Conservation (phyloP, 2,329 filamentous ascomycete species). For the Hypocrella siamensis region DNA sequence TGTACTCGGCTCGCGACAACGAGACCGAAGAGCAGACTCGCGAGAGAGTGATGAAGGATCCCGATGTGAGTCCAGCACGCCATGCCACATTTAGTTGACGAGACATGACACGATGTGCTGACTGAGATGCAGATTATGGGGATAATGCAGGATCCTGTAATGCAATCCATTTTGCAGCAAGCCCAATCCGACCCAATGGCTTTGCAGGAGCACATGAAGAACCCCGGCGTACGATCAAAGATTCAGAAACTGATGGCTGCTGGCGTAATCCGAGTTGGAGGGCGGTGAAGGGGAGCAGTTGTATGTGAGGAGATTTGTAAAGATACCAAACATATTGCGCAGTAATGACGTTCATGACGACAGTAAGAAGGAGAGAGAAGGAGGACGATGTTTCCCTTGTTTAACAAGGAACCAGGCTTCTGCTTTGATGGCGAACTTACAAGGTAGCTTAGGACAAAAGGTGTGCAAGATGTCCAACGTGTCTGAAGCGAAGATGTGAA, state of each 20-base stretch:
- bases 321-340: constrained; percentile 3
- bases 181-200: constrained; percentile 86
- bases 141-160: constrained; percentile 90
- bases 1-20: constrained; percentile 81
- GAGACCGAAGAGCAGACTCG: constrained; percentile 94
- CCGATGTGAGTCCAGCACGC: constrained; percentile 62
- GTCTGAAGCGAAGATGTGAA: too few relatives aligned
- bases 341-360: constrained; percentile 3
- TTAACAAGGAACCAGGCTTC: too few relatives aligned
- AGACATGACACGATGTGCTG: too few relatives aligned
- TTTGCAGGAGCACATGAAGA: constrained; percentile 94
- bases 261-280: constrained; percentile 66
- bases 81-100: too few relatives aligned
- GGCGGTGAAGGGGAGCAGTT: constrained; percentile 19
- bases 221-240: constrained; percentile 69
- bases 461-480: too few relatives aligned
- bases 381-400: too few relatives aligned
- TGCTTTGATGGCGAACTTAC: too few relatives aligned
- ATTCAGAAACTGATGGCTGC: constrained; percentile 90
- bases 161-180: constrained; percentile 95
- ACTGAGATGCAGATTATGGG: constrained; percentile 48
- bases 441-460: too few relatives aligned
- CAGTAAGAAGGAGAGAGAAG: constrained; percentile 3
- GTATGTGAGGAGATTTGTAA: constrained; percentile 3
- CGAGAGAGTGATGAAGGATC: constrained; percentile 77